Evolutionary conservation across 2,329 filamentous ascomycete genomes (phyloP).

Genomic region (Alternaria sp.): DNA sequence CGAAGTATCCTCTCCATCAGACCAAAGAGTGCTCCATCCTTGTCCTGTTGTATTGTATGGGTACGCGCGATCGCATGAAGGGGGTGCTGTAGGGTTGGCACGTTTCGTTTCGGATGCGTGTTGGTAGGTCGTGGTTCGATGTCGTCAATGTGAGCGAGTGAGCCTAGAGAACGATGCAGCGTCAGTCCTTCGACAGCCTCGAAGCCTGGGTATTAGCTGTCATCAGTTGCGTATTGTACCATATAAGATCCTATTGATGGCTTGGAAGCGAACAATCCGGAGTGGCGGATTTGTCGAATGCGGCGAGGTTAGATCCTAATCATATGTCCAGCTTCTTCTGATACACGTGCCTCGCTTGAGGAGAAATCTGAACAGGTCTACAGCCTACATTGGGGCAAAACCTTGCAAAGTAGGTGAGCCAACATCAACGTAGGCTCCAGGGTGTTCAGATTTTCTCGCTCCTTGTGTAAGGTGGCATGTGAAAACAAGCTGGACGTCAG

Average conservation of each 20-base stretch:
- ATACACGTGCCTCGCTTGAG: background rate
- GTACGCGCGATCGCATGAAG: background rate
- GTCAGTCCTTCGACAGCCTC: background rate
- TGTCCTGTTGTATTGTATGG: background rate
- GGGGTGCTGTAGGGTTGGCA: background rate
- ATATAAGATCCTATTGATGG: too few species aligned
- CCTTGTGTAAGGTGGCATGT: background rate
- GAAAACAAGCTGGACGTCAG: background rate
- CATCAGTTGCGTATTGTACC: too few species aligned
- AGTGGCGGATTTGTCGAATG: background rate
- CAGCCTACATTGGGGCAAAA: background rate
- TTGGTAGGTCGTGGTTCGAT: background rate
- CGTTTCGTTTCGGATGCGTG: background rate
- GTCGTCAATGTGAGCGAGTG: background rate
- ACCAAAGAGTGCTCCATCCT: background rate
- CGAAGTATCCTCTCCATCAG: background rate
- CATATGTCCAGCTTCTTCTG: background rate
- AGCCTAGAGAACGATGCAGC: background rate
- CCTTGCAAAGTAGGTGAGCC: background rate
- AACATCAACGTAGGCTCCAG: background rate
- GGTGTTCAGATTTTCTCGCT: background rate
- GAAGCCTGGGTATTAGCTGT: background rate
- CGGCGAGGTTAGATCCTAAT: background rate
- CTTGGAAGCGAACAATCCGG: background rate
- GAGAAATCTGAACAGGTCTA: background rate